A percentile compares a stretch with the other conserved stretches of the same genome.
Conservation (phyloP, 2,329 filamentous ascomycete genomes). For the Fusarium tupiense region DNA sequence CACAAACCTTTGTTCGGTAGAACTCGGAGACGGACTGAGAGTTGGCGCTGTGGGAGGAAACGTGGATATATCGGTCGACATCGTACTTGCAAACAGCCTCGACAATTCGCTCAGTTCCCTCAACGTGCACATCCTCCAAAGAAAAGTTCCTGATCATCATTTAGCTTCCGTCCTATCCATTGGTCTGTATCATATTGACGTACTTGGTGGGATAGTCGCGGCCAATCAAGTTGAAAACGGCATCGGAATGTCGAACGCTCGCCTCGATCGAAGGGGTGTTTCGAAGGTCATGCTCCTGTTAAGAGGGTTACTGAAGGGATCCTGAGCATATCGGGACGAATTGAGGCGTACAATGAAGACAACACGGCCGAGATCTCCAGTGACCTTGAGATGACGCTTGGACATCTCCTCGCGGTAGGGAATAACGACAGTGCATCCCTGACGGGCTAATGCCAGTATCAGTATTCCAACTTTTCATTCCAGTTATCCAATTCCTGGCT, state of each 20-base stretch:
- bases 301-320: slow-evolving; percentile 29
- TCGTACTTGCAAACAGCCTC: slow-evolving; percentile 98
- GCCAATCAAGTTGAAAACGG: slow-evolving; percentile 96
- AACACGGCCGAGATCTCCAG: slow-evolving; percentile 92
- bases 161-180: slow-evolving; percentile 33
- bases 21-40: slow-evolving; percentile 85
- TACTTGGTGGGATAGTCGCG: slow-evolving; percentile 97
- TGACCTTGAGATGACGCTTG: slow-evolving; percentile 94
- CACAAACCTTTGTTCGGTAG: slow-evolving; percentile 83
- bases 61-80: slow-evolving; percentile 94
- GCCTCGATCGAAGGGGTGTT: slow-evolving; percentile 97
- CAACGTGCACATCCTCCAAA: slow-evolving; percentile 90
- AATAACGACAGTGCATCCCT: slow-evolving; percentile 93
- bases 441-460: slow-evolving; percentile 69
- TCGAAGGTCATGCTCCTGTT: slow-evolving; percentile 88
- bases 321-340: neutral
- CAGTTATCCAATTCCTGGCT: neutral
- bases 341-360: slow-evolving; percentile 76
- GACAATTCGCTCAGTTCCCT: slow-evolving; percentile 90
- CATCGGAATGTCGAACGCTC: slow-evolving; percentile 94
- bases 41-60: slow-evolving; percentile 93
- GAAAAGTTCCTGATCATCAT: slow-evolving; percentile 82
- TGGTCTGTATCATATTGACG: slow-evolving; percentile 16
- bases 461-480: slow-evolving; percentile 23
- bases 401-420: slow-evolving; percentile 98